Evolutionary conservation across 306 rosid genomes (phyloP).

Genomic region (Lathyrus oleraceus): DNA sequence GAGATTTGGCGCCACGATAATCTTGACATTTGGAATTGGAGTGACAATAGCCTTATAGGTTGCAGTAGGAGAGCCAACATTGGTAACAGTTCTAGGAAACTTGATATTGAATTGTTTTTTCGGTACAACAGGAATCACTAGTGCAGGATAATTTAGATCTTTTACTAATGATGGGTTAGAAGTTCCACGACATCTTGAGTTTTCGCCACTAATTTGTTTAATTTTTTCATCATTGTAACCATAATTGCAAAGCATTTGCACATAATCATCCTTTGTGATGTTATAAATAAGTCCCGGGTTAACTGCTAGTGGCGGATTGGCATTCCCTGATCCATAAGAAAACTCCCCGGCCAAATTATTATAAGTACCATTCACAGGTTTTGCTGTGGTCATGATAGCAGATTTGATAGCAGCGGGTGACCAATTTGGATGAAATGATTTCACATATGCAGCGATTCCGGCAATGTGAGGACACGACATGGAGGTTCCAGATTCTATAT

Average conservation of each 20-base stretch:
- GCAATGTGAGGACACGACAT: constrained; percentile 25
- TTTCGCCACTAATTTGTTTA: neutral
- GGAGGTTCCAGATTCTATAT: neutral
- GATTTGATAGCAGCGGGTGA: neutral
- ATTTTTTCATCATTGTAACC: neutral
- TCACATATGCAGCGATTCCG: constrained; percentile 11
- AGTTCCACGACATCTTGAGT: neutral
- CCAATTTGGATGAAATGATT: constrained; percentile 3
- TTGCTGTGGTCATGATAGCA: neutral
- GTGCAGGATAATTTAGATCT: constrained; percentile 1
- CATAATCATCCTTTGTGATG: neutral
- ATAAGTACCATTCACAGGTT: neutral
- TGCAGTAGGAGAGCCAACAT: neutral
- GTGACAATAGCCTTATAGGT: neutral
- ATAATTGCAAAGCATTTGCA: constrained; percentile 20
- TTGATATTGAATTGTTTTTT: neutral
- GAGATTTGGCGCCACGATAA: no score
- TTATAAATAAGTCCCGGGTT: constrained; percentile 25
- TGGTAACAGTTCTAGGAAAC: constrained; percentile 5
- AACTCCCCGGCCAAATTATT: neutral
- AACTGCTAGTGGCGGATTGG: neutral
- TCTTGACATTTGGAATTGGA: neutral
- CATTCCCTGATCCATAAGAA: constrained; percentile 18
- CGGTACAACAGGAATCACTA: neutral
- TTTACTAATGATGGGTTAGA: neutral